These are phyloP conservation scores for Oemleria cerasiformis DNA, from an alignment of 306 rosid genomes.

Conservation along the genomic window DNA sequence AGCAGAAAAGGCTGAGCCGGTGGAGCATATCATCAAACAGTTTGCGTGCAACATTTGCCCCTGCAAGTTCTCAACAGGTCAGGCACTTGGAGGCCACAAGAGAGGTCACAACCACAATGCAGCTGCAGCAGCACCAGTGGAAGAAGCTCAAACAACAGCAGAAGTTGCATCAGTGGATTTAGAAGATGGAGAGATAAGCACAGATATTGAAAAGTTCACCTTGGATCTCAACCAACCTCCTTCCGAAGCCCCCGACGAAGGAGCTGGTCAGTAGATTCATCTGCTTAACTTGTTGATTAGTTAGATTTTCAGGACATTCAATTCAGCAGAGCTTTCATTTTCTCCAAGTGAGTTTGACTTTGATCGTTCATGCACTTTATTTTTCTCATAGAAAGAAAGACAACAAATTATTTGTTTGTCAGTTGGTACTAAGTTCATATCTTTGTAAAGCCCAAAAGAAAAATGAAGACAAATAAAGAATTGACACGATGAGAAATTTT, in stretches of 20 bases:
- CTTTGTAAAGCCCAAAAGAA: not conserved
- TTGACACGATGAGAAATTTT: not conserved
- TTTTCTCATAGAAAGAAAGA: not conserved
- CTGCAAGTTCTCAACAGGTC: not conserved
- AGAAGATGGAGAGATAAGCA: not conserved
- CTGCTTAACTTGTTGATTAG: not conserved
- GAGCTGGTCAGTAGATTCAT: not conserved
- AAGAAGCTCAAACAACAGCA: not conserved
- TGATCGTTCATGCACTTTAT: not conserved
- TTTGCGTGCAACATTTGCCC: conserved; percentile 8
- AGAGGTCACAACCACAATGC: not conserved
- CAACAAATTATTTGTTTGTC: not conserved
- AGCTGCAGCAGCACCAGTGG: not conserved
- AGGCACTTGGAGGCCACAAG: conserved; percentile 5
- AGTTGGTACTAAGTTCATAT: not conserved
- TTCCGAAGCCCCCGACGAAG: not conserved
- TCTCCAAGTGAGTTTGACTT: not conserved
- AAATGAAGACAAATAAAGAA: not conserved
- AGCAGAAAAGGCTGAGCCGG: not conserved
- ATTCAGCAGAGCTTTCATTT: not conserved
- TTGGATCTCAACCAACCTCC: conserved; percentile 13
- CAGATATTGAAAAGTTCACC: not conserved
- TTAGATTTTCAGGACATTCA: not conserved
- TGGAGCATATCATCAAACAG: not conserved
- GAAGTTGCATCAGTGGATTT: not conserved